A percentile compares a stretch with the other conserved stretches of the same genome.
Conservation (phyloP, 139 green algal species). For the Closterium sp. region DNA sequence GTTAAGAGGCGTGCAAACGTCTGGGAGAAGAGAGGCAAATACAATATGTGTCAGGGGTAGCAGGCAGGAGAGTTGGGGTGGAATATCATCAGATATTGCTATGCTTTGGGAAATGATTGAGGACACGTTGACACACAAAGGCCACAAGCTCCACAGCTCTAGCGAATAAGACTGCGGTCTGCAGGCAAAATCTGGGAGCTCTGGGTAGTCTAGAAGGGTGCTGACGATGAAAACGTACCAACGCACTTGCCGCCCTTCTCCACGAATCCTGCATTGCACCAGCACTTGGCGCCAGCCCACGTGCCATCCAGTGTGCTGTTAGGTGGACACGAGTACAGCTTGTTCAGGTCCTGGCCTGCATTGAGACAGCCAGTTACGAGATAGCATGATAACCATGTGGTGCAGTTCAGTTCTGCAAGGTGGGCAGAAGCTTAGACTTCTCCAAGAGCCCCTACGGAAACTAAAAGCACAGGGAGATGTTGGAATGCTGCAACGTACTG, state of each 20-base stretch:
- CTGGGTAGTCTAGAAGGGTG: not conserved
- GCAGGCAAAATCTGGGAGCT: no score
- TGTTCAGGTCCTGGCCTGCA: not conserved
- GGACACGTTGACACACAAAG: no score
- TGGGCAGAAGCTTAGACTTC: not conserved
- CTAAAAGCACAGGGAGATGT: not conserved
- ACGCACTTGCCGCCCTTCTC: not conserved
- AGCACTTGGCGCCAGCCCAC: not conserved
- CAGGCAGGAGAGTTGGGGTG: no score
- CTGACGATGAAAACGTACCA: not conserved
- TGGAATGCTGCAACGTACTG: not conserved
- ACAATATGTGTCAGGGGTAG: not conserved
- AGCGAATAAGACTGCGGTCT: no score
- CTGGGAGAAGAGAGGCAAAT: not conserved
- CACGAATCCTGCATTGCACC: no score
- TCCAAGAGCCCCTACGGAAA: not conserved
- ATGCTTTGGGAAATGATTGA: no score
- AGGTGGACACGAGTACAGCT: not conserved
- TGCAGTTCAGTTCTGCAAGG: not conserved
- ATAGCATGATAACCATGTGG: not conserved
- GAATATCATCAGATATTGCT: no score
- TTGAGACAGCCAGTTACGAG: not conserved
- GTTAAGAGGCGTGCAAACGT: not conserved
- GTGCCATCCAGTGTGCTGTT: not conserved
- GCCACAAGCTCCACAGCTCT: no score